Percentiles rank a stretch among this genome's conserved stretches.
These are phyloP conservation scores for Zalaria obscura DNA, from an alignment of 2,329 filamentous ascomycete genomes.

Conservation along the genomic window DNA sequence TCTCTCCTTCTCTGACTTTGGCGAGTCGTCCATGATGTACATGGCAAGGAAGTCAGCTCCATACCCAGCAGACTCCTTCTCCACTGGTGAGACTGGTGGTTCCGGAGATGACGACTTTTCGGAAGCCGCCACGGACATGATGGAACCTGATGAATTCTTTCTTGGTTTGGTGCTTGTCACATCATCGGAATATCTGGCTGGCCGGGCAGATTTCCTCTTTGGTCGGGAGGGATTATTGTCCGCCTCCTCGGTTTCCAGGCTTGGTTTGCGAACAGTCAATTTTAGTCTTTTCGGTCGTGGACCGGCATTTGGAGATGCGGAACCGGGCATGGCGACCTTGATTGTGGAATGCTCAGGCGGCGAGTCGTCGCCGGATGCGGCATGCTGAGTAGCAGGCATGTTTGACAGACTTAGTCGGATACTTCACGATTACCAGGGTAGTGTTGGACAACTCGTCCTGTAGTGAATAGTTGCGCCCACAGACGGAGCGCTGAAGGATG, in stretches of 20 bases:
- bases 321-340: conserved; percentile 1
- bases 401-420: no score
- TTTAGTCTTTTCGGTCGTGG: conserved; percentile 9
- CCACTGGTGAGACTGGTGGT: not conserved
- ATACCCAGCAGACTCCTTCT: conserved; percentile 8
- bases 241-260: not conserved
- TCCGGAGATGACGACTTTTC: not conserved
- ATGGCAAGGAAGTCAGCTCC: conserved; percentile 18
- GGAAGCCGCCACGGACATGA: conserved; percentile 8
- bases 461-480: no score
- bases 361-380: conserved; percentile 2
- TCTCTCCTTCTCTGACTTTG: conserved; percentile 1
- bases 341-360: conserved; percentile 3
- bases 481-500: no score
- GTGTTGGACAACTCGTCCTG: no score
- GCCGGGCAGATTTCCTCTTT: conserved; percentile 2
- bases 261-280: conserved; percentile 11
- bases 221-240: conserved; percentile 1
- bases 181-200: conserved; percentile 3
- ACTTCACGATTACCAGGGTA: no score
- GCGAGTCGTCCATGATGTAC: conserved; percentile 13
- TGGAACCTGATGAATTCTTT: not conserved
- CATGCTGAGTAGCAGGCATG: not conserved
- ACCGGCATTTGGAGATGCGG: not conserved
- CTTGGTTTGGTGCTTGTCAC: conserved; percentile 1